A percentile compares a stretch with the other conserved stretches of the same genome.
phyloP scores from a whole-genome alignment of 495 filamentous ascomycete species.

The Penicillium riverlandense region DNA sequence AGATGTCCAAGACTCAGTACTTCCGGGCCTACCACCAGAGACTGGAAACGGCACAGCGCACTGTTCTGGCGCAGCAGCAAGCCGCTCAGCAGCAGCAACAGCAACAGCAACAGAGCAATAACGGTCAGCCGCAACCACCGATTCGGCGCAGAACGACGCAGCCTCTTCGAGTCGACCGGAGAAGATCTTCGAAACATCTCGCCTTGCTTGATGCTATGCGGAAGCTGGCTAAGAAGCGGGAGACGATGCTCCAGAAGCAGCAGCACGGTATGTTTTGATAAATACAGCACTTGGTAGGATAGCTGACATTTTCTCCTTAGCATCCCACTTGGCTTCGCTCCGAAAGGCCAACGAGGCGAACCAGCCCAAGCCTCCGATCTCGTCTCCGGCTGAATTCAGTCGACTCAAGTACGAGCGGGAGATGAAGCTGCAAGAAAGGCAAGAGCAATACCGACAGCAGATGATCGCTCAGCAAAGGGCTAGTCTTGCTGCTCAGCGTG shows the following conservation, averaged over 20 bases:
- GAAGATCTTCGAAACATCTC: constrained; percentile 76
- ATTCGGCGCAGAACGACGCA: constrained; percentile 61
- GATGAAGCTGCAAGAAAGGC: constrained; percentile 64
- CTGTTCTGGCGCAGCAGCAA: constrained; percentile 53
- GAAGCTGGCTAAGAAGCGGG: constrained; percentile 89
- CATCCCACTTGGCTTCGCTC: constrained; percentile 58
- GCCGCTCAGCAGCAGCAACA: constrained; percentile 50
- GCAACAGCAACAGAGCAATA: constrained; percentile 53
- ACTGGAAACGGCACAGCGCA: constrained; percentile 71
- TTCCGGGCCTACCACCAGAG: constrained; percentile 77
- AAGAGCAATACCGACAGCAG: constrained; percentile 61
- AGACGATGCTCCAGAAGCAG: constrained; percentile 77
- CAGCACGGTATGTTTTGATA: constrained; percentile 53
- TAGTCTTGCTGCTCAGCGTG: constrained; percentile 35
- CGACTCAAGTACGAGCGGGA: constrained; percentile 81
- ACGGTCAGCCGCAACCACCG: constrained; percentile 48
- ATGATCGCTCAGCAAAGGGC: constrained; percentile 50
- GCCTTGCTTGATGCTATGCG: constrained; percentile 89
- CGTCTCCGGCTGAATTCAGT: constrained; percentile 84
- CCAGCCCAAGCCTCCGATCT: constrained; percentile 50
- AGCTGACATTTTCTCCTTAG: constrained; percentile 11
- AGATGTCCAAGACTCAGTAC: constrained; percentile 90
- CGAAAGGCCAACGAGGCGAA: constrained; percentile 64
- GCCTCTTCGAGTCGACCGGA: constrained; percentile 73
- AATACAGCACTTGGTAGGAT: background rate